Percentiles rank a stretch among this genome's conserved stretches.
Evolutionary conservation across 352 stramenopile species (phyloP).

Genomic region (Thraustotheca clavata): DNA sequence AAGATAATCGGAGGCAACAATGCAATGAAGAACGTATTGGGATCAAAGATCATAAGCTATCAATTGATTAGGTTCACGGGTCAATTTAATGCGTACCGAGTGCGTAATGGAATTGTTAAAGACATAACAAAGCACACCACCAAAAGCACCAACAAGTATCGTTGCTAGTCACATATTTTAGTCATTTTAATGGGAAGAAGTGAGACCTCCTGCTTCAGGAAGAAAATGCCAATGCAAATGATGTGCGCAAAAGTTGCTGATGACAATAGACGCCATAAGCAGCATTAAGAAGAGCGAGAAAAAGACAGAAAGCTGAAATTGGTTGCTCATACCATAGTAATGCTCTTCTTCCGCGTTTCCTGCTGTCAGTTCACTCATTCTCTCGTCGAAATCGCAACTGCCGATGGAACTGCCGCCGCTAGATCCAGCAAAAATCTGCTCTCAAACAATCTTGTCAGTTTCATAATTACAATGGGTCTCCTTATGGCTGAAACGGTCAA

Average conservation of each 20-base stretch:
- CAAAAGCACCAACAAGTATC: slow-evolving; percentile 27
- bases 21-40: slow-evolving; percentile 69
- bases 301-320: slow-evolving; percentile 73
- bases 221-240: slow-evolving; percentile 69
- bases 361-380: slow-evolving; percentile 19
- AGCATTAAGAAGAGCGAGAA: slow-evolving; percentile 63
- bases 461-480: not conserved
- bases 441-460: not conserved
- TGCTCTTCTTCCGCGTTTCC: slow-evolving; percentile 20
- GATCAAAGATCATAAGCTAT: slow-evolving; percentile 44
- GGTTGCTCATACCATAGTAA: slow-evolving; percentile 40
- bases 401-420: not conserved
- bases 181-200: not conserved
- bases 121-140: slow-evolving; percentile 24
- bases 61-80: not conserved
- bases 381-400: not conserved
- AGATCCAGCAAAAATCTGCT: too few relatives aligned
- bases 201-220: slow-evolving; percentile 40
- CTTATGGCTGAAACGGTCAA: not conserved
- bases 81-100: slow-evolving; percentile 17
- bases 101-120: slow-evolving; percentile 25
- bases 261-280: slow-evolving; percentile 65
- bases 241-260: slow-evolving; percentile 73
- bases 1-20: slow-evolving; percentile 83
- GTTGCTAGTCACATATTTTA: slow-evolving; percentile 6